phyloP scores from a whole-genome alignment of 164 flowering plant genomes.

The Tetracentron sinense region DNA sequence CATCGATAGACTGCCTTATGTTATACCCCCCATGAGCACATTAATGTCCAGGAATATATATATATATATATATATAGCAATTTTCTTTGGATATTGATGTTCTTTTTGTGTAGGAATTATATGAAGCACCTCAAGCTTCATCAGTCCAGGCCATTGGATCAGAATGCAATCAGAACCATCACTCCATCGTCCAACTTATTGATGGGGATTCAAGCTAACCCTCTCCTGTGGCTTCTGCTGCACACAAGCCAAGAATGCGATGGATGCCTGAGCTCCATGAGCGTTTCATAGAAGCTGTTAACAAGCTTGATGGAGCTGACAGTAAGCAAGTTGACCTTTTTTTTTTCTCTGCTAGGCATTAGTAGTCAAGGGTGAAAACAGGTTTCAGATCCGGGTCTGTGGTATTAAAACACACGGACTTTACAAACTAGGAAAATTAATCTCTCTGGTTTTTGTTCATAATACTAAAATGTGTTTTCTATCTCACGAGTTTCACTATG shows the following conservation, averaged over 20 bases:
- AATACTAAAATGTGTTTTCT: too few species aligned
- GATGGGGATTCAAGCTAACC: slow-evolving; percentile 27
- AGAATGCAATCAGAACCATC: slow-evolving; percentile 13
- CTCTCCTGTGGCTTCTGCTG: slow-evolving; percentile 34
- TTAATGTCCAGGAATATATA: too few species aligned
- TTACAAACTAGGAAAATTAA: too few species aligned
- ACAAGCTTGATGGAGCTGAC: slow-evolving; percentile 52
- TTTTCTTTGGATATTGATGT: slow-evolving; percentile 10
- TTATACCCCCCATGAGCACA: too few species aligned
- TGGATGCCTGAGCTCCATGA: slow-evolving; percentile 57
- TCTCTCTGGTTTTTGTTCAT: too few species aligned
- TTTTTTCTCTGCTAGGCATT: too few species aligned
- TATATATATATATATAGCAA: too few species aligned
- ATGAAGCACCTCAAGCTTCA: slow-evolving; percentile 34
- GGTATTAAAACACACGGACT: too few species aligned
- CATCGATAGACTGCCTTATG: not conserved
- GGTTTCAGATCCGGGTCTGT: too few species aligned
- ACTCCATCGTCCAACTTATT: slow-evolving; percentile 18
- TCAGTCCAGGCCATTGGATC: slow-evolving; percentile 20
- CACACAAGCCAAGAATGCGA: slow-evolving; percentile 50
- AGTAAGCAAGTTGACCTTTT: slow-evolving; percentile 32
- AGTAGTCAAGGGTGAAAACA: too few species aligned
- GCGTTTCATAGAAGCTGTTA: slow-evolving; percentile 48
- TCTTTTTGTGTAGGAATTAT: slow-evolving; percentile 44
- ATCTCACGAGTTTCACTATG: slow-evolving; percentile 8